Conservation (phyloP, 805 yeast genomes). For the Suhomyces prunicola region DNA sequence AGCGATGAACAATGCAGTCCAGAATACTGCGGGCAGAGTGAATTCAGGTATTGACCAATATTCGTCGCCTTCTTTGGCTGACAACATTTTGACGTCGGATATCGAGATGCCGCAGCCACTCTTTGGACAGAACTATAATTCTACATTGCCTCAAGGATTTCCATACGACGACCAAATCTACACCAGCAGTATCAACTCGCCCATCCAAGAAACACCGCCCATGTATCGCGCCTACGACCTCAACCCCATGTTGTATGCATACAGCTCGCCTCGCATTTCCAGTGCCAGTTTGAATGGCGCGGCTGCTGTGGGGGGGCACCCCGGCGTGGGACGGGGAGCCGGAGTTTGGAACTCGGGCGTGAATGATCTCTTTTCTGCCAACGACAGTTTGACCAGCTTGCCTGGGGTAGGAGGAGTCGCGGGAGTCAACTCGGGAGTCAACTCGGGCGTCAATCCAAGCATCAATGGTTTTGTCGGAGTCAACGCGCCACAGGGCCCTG, state of each 20-base stretch:
- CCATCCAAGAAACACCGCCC: constrained; percentile 6
- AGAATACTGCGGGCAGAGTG: background rate
- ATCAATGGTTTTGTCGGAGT: background rate
- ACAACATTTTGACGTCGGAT: background rate
- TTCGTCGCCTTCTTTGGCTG: background rate
- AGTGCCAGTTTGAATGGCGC: constrained; percentile 3
- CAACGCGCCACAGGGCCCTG: background rate
- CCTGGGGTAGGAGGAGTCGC: background rate
- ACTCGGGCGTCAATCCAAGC: background rate
- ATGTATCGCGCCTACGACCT: constrained; percentile 8
- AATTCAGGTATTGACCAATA: background rate
- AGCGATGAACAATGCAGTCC: background rate
- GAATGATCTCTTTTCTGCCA: constrained; percentile 9
- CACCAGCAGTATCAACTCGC: constrained; percentile 6
- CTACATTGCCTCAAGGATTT: constrained; percentile 12
- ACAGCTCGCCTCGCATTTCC: constrained; percentile 2
- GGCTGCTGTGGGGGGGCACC: background rate
- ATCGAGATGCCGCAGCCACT: background rate
- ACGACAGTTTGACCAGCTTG: constrained; percentile 12
- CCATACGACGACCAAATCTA: constrained; percentile 20
- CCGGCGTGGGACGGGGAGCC: background rate
- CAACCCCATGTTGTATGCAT: constrained; percentile 10
- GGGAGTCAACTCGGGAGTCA: constrained; percentile 1
- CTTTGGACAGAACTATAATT: background rate
- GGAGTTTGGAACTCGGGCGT: constrained; percentile 8